Conservation (phyloP, 805 yeast genomes). For the Pichia manshurica region DNA sequence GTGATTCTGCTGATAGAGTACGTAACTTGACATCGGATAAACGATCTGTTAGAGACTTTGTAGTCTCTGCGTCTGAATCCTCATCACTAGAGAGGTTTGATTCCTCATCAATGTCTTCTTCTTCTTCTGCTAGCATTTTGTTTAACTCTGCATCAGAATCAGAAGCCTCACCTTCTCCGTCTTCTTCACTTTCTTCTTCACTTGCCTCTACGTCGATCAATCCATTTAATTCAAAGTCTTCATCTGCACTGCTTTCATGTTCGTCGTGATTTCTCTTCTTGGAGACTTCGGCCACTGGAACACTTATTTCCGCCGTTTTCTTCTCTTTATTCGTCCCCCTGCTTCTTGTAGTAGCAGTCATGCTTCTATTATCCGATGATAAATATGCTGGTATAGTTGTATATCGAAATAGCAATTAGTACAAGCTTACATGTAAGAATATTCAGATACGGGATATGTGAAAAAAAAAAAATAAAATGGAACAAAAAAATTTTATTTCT, state of each 20-base stretch:
- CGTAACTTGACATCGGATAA: slow-evolving; percentile 50
- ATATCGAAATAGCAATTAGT: too few species aligned
- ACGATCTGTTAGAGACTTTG: slow-evolving; percentile 46
- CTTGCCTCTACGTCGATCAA: slow-evolving; percentile 39
- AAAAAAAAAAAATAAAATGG: background rate
- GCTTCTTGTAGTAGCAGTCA: background rate
- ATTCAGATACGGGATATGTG: too few species aligned
- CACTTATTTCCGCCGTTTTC: background rate
- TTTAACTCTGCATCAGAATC: slow-evolving; percentile 16
- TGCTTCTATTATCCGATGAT: background rate
- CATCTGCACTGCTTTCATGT: slow-evolving; percentile 16
- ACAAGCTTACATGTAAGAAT: too few species aligned
- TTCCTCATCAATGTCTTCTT: slow-evolving; percentile 43
- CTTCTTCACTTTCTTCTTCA: slow-evolving; percentile 34
- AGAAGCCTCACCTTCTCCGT: slow-evolving; percentile 30
- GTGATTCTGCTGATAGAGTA: slow-evolving; percentile 38
- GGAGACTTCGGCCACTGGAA: slow-evolving; percentile 16
- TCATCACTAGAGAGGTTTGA: slow-evolving; percentile 38
- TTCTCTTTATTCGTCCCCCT: background rate
- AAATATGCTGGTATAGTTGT: too few species aligned
- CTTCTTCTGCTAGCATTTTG: slow-evolving; percentile 21
- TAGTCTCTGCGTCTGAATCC: slow-evolving; percentile 26
- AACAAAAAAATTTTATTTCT: background rate
- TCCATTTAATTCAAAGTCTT: slow-evolving; percentile 30
- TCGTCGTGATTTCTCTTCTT: slow-evolving; percentile 22